Base-by-base conservation (phyloP, 2,329 filamentous ascomycete genomes). In the Allantophomopsis lycopodina region DNA sequence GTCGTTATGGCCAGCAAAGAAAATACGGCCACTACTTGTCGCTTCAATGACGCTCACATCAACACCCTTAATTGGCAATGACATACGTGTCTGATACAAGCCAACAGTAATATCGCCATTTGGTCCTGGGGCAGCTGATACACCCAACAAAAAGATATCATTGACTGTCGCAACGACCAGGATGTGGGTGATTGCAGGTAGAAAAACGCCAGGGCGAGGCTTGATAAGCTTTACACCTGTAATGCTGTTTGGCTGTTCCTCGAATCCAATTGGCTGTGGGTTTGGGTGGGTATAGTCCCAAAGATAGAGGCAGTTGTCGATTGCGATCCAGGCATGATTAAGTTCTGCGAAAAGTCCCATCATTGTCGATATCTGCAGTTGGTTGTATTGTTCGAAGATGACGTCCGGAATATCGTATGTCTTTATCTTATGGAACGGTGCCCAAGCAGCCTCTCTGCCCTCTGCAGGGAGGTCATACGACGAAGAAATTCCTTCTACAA, bases 271-370 rank as follows among this genome's bases (percentile, higher is more conserved):
- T 33, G 95, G 69, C 56, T 94, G 84, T 5, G 89, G 86, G 49
- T 89, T 85, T n/a, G 84, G 78, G 56, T 86, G 75, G 6, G 87
- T 94, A 59, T 95, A 98, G 61, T 98, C 89, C 93, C 93, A 98
- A 13, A 98, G 69, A 57, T 95, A 98, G 35, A 98, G 69, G 45
- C 85, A 84, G 62, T 94, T 95, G 63, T 98, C 91, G 56, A 98
- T 91, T 17, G 84, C 77, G 40, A 94, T 83, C 83, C 88, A 98
- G 21, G 89, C 91, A 60, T 96, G 87, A 53, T 89, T 88, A 53
- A 98, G 72, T 60, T 93, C 84, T 14, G 91, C 84, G 59, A 98
- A 96, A 28, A 98, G 67, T 8, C 93, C 93, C 83, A 98, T 94
- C 53, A 77, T 75, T n/a, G 88, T 94, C 43, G 82, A 80, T 17